phyloP scores from a whole-genome alignment of 768 basidiomycete species.

The Leccinum variicolor region DNA sequence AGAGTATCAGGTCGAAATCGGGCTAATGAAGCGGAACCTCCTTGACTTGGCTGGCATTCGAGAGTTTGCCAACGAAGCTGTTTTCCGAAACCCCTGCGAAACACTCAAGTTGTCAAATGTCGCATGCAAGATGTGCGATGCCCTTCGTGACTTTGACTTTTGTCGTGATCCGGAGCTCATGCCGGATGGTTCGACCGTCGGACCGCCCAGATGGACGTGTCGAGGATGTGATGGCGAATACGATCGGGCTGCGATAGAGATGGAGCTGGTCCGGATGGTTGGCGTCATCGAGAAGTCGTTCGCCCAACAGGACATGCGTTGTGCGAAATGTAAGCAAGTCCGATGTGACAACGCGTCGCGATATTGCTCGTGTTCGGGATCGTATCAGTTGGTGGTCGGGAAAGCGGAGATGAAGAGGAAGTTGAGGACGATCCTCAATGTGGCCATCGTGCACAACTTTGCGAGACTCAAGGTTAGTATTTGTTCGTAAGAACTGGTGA shows the following conservation, averaged over 20 bases:
- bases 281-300: slow-evolving; percentile 68
- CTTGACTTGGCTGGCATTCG: slow-evolving; percentile 84
- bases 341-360: slow-evolving; percentile 84
- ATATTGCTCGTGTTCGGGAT: slow-evolving; percentile 86
- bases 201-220: slow-evolving; percentile 64
- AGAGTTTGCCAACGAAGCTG: slow-evolving; percentile 83
- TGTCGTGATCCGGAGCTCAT: slow-evolving; percentile 88
- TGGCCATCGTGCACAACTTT: slow-evolving; percentile 72
- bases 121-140: slow-evolving; percentile 84
- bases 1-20: slow-evolving; percentile 84
- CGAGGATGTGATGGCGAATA: slow-evolving; percentile 78
- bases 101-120: slow-evolving; percentile 81
- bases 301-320: slow-evolving; percentile 87
- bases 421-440: slow-evolving; percentile 80
- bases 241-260: slow-evolving; percentile 85
- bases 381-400: slow-evolving; percentile 69
- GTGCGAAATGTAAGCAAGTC: slow-evolving; percentile 86
- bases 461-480: slow-evolving; percentile 56
- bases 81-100: slow-evolving; percentile 91
- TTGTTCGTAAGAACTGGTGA: background rate
- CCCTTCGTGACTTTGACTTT: slow-evolving; percentile 88
- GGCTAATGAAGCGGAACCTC: slow-evolving; percentile 82
- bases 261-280: slow-evolving; percentile 75
- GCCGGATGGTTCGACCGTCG: slow-evolving; percentile 48
- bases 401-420: slow-evolving; percentile 70